These are phyloP conservation scores for Centella asiatica DNA, from an alignment of 129 eudicot species.

Conservation along the genomic window DNA sequence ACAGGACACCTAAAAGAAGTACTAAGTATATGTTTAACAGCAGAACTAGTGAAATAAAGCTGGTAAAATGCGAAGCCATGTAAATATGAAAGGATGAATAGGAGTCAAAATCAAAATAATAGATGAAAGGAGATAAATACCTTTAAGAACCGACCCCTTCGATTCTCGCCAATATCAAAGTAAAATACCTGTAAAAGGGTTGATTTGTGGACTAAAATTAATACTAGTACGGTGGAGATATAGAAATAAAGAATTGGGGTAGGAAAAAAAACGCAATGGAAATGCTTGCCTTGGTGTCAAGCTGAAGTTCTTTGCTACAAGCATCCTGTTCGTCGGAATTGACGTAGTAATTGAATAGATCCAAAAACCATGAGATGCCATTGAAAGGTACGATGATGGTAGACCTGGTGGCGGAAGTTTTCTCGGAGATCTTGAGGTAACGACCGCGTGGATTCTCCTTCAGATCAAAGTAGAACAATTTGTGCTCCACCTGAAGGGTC, in stretches of 20 bases:
- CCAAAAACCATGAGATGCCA: constrained; percentile 92
- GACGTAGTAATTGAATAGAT: constrained; percentile 91
- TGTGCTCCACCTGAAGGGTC: constrained; percentile 97
- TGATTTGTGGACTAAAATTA: no score
- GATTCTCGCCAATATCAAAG: constrained; percentile 89
- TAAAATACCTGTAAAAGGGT: constrained; percentile 64
- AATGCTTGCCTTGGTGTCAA: constrained; percentile 80
- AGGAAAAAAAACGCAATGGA: neutral
- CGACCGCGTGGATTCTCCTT: constrained; percentile 98
- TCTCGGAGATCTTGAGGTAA: constrained; percentile 90
- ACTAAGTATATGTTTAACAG: no score
- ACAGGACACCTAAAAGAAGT: no score
- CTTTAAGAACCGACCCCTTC: constrained; percentile 95
- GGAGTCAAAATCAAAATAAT: neutral
- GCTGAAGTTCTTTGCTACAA: constrained; percentile 96
- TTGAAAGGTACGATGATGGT: constrained; percentile 88
- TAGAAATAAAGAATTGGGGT: neutral
- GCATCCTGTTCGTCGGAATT: constrained; percentile 68
- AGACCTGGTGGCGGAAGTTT: constrained; percentile 93
- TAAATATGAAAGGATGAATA: no score
- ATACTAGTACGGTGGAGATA: neutral
- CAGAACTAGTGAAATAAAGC: no score
- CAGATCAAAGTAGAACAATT: constrained; percentile 93
- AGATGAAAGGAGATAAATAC: constrained; percentile 16
- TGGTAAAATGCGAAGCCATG: no score